Conservation (phyloP, 2,329 filamentous ascomycete genomes). For the Colletotrichum nymphaeae region DNA sequence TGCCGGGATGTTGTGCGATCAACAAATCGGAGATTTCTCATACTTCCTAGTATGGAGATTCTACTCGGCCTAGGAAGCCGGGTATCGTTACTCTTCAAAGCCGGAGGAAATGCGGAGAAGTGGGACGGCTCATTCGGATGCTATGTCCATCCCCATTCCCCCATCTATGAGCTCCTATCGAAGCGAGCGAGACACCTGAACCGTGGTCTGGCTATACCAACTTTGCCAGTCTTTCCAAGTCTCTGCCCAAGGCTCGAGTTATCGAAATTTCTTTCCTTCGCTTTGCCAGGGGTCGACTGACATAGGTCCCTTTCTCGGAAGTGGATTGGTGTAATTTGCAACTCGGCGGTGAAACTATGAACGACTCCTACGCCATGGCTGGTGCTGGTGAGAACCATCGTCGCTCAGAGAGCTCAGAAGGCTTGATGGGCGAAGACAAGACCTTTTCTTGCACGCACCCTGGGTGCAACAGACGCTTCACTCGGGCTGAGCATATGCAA, state of each 20-base stretch:
- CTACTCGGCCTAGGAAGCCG: background rate
- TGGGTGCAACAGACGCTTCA: slow-evolving; percentile 64
- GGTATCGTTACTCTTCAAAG: slow-evolving; percentile 3
- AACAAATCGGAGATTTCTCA: background rate
- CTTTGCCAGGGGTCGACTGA: background rate
- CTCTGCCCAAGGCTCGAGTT: background rate
- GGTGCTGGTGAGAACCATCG: slow-evolving; percentile 1
- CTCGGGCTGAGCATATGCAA: slow-evolving; percentile 67
- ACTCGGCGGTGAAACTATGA: background rate
- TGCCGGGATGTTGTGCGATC: background rate
- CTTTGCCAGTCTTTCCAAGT: background rate
- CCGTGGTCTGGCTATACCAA: background rate
- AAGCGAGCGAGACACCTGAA: background rate
- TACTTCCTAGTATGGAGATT: background rate
- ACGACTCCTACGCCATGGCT: background rate
- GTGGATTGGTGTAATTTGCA: slow-evolving; percentile 2
- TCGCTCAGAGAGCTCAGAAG: slow-evolving; percentile 26
- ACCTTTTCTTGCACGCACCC: slow-evolving; percentile 51
- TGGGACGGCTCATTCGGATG: background rate
- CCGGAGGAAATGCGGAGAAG: slow-evolving; percentile 21
- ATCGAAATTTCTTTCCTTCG: background rate
- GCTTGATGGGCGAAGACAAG: slow-evolving; percentile 18
- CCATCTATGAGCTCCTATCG: slow-evolving; percentile 17
- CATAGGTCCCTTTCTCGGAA: background rate
- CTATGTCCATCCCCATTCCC: slow-evolving; percentile 28